Percentiles rank a stretch among this genome's conserved stretches.
phyloP scores from a whole-genome alignment of 2,329 filamentous ascomycete genomes.

The Magnaporthiopsis poae region DNA sequence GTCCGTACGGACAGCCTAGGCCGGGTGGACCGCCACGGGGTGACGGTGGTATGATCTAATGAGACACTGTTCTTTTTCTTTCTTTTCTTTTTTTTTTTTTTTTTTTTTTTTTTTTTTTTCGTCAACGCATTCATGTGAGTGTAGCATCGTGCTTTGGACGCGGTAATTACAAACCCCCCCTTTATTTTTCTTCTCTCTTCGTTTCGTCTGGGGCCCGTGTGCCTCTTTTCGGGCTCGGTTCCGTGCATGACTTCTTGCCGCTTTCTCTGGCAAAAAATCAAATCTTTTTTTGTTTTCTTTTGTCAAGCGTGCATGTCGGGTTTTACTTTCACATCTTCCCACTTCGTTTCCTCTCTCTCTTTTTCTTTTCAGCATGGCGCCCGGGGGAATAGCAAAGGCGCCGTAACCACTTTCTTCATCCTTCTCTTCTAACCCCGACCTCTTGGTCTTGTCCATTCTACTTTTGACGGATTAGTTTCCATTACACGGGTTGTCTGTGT shows the following conservation, averaged over 20 bases:
- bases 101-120: not conserved
- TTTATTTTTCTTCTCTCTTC: not conserved
- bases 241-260: not conserved
- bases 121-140: not conserved
- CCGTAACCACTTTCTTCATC: not conserved
- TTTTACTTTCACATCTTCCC: not conserved
- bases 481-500: not conserved
- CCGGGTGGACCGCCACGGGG: not conserved
- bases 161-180: too few species aligned
- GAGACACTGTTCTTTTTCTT: not conserved
- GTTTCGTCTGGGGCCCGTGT: not conserved
- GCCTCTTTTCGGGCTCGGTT: not conserved
- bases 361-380: not conserved
- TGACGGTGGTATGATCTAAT: not conserved
- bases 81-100: too few species aligned
- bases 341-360: not conserved
- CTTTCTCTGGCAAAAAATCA: not conserved
- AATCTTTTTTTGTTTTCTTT: not conserved
- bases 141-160: not conserved
- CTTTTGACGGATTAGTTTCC: not conserved
- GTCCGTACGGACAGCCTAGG: not conserved
- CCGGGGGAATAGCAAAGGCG: not conserved
- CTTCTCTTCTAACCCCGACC: not conserved
- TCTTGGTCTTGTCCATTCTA: not conserved
- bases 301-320: not conserved